A percentile compares a stretch with the other conserved stretches of the same genome.
These are phyloP conservation scores for Cryptosporidium muris DNA, from an alignment of 169 alveolate species.

Conservation along the genomic window DNA sequence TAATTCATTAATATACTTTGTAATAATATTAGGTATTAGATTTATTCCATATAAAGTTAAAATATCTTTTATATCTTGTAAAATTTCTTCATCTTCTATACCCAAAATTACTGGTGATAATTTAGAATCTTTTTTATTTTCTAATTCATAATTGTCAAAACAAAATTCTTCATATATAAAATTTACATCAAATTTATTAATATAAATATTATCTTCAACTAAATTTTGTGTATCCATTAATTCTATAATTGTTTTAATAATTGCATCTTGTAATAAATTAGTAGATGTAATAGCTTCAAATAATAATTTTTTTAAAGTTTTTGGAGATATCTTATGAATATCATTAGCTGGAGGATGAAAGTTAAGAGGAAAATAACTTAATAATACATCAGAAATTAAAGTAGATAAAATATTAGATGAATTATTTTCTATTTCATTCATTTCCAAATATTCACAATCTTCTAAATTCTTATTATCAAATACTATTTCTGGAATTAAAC, in stretches of 20 bases:
- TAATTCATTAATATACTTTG: constrained; percentile 31
- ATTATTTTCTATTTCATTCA: neutral
- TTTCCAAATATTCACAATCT: neutral
- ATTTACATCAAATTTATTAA: neutral
- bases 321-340: constrained; percentile 7
- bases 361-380: constrained; percentile 53
- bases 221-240: constrained; percentile 54
- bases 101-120: too few species aligned
- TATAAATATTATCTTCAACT: constrained; percentile 1
- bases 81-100: too few species aligned
- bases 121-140: constrained; percentile 1
- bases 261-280: constrained; percentile 24
- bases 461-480: neutral
- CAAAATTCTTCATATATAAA: constrained; percentile 9
- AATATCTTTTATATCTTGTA: too few species aligned
- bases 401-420: constrained; percentile 19
- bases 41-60: too few species aligned
- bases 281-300: constrained; percentile 41
- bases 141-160: constrained; percentile 13
- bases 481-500: constrained; percentile 18
- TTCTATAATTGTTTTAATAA: constrained; percentile 47
- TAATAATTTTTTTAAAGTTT: constrained; percentile 21
- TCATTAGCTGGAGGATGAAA: constrained; percentile 9
- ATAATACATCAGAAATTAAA: constrained; percentile 39
- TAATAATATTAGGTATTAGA: constrained; percentile 7